Evolutionary conservation across 305 asterid species (phyloP).

Genomic region (Fraxinus angustifolia): DNA sequence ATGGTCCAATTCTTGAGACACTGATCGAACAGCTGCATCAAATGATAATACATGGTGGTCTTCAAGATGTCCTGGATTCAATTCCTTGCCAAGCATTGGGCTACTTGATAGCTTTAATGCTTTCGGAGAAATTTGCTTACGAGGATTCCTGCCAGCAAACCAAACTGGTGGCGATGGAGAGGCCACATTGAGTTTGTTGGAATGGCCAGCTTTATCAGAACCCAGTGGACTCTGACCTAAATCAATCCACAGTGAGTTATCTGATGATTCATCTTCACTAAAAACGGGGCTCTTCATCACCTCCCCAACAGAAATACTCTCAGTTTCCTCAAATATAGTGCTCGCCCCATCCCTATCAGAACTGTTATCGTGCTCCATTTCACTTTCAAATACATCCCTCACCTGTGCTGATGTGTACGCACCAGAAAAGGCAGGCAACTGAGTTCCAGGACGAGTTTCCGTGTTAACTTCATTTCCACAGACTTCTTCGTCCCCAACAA

Average conservation of each 20-base stretch:
- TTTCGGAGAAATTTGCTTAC: conserved; percentile 62
- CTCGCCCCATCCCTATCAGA: conserved; percentile 90
- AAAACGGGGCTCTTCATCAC: conserved; percentile 90
- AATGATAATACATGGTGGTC: conserved; percentile 59
- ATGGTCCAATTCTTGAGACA: conserved; percentile 77
- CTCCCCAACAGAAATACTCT: conserved; percentile 81
- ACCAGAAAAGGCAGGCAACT: conserved; percentile 95
- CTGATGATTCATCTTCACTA: conserved; percentile 93
- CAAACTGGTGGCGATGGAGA: conserved; percentile 86
- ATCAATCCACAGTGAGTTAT: conserved; percentile 92
- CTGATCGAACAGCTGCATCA: conserved; percentile 87
- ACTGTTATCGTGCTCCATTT: conserved; percentile 78
- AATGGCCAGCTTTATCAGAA: conserved; percentile 56
- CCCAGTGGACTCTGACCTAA: conserved; percentile 84
- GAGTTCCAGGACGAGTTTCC: conserved; percentile 61
- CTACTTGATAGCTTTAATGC: conserved; percentile 54
- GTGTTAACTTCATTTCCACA: conserved; percentile 45
- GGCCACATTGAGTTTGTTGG: conserved; percentile 46
- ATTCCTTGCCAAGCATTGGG: conserved; percentile 56
- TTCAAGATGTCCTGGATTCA: conserved; percentile 40
- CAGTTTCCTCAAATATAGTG: conserved; percentile 89
- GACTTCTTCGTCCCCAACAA: conserved; percentile 61
- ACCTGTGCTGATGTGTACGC: conserved; percentile 94
- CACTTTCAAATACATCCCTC: conserved; percentile 80
- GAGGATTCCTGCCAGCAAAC: conserved; percentile 66